Evolutionary conservation across 176 grass and related monocot species (phyloP).

Genomic region (Zoysia pacifica): DNA sequence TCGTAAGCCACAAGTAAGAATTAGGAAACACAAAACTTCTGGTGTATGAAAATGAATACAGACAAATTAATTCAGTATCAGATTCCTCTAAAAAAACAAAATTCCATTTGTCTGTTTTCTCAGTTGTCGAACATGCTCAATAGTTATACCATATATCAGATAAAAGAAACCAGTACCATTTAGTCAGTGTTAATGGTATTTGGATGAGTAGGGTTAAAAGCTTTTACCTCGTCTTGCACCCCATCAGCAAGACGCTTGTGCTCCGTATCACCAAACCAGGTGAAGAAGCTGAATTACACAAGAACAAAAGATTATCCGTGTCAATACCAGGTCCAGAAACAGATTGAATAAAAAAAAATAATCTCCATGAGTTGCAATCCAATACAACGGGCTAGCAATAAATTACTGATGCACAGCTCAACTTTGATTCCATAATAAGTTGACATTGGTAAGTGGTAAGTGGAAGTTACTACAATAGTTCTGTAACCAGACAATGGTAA

Average conservation of each 20-base stretch:
- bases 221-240: conserved; percentile 78
- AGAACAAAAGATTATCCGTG: not conserved
- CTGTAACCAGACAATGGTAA: no score
- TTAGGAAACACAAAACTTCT: not conserved
- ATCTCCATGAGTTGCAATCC: not conserved
- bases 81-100: not conserved
- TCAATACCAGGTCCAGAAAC: no score
- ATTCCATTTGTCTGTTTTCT: no score
- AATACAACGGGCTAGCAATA: not conserved
- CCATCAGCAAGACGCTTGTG: conserved; percentile 68
- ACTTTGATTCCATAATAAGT: not conserved
- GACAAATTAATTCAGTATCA: not conserved
- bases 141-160: not conserved
- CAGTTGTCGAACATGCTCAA: no score
- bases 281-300: conserved; percentile 69
- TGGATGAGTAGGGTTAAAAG: not conserved
- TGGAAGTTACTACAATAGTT: no score
- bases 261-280: conserved; percentile 82
- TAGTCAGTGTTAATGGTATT: not conserved
- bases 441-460: not conserved
- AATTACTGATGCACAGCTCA: no score
- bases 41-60: not conserved
- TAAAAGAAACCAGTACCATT: not conserved
- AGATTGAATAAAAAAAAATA: no score
- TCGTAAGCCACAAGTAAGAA: not conserved